A percentile compares a stretch with the other conserved stretches of the same genome.
Conservation (phyloP, 2,329 filamentous ascomycete species). For the Plectosphaerella plurivora region DNA sequence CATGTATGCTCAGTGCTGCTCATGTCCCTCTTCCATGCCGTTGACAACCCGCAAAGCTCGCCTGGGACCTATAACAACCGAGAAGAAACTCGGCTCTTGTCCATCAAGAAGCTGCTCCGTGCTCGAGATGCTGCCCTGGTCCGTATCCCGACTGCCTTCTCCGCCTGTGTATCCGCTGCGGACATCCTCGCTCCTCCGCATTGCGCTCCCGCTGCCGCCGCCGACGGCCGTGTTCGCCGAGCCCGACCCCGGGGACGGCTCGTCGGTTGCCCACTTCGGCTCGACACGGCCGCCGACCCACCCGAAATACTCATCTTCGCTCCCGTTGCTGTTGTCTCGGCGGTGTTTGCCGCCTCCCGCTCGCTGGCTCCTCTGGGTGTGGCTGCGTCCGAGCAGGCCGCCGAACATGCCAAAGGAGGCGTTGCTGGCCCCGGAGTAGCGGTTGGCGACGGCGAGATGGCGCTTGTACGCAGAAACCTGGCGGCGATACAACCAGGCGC, state of each 20-base stretch:
- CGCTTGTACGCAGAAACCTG: slow-evolving; percentile 66
- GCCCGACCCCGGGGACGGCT: slow-evolving; percentile 14
- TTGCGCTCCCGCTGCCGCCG: slow-evolving; percentile 10
- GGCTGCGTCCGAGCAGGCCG: slow-evolving; percentile 17
- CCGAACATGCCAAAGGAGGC: slow-evolving; percentile 26
- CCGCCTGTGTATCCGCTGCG: slow-evolving; percentile 9
- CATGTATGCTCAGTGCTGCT: neutral
- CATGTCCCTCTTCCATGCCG: slow-evolving; percentile 26
- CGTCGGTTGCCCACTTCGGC: slow-evolving; percentile 22
- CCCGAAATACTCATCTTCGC: slow-evolving; percentile 18
- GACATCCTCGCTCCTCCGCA: slow-evolving; percentile 14
- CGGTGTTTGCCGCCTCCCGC: slow-evolving; percentile 8
- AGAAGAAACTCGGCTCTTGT: slow-evolving; percentile 68
- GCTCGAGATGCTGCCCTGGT: slow-evolving; percentile 25
- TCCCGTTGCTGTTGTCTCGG: slow-evolving; percentile 15
- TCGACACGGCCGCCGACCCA: slow-evolving; percentile 25
- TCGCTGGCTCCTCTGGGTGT: slow-evolving; percentile 1
- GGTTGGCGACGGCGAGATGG: slow-evolving; percentile 62
- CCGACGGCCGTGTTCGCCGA: slow-evolving; percentile 16
- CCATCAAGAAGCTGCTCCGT: slow-evolving; percentile 55
- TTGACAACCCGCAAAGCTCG: slow-evolving; percentile 68
- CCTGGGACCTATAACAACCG: slow-evolving; percentile 62
- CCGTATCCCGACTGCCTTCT: slow-evolving; percentile 18
- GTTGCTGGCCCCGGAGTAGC: slow-evolving; percentile 41
- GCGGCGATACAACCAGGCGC: slow-evolving; percentile 68